phyloP scores from a whole-genome alignment of 768 basidiomycete genomes.

The Lactarius psammicola region DNA sequence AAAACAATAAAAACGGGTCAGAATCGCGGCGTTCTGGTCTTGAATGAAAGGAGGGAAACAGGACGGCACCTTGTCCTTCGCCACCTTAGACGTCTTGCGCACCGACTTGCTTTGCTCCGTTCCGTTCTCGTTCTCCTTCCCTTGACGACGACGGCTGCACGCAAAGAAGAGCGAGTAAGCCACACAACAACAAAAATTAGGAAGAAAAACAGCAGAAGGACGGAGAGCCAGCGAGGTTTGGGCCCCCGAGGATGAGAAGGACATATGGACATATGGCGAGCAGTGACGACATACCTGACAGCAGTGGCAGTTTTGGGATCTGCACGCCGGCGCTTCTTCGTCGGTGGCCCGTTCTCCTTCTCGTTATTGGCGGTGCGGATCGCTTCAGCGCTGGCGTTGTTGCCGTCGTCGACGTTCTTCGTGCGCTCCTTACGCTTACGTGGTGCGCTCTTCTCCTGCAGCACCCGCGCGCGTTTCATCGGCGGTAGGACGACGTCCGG shows the following conservation, averaged over 20 bases:
- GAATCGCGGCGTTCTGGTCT: too few relatives aligned
- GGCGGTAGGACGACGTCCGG: not conserved
- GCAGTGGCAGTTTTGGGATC: not conserved
- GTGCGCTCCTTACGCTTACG: constrained; percentile 13
- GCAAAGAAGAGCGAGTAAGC: not conserved
- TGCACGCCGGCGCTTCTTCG: constrained; percentile 11
- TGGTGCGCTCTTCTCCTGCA: not conserved
- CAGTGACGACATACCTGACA: not conserved
- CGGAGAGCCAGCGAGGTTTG: not conserved
- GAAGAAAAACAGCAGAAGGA: not conserved
- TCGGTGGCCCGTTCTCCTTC: not conserved
- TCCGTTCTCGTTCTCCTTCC: constrained; percentile 11
- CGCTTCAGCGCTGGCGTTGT: too few relatives aligned
- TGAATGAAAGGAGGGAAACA: not conserved
- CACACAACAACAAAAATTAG: not conserved
- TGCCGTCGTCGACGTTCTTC: not conserved
- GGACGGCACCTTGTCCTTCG: constrained; percentile 1
- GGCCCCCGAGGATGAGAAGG: not conserved
- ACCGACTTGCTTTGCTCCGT: not conserved
- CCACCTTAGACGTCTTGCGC: not conserved
- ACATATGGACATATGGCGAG: not conserved
- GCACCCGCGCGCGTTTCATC: not conserved
- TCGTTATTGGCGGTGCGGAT: not conserved
- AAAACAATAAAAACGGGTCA: not conserved
- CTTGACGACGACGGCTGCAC: not conserved